Evolutionary conservation across 2,329 filamentous ascomycete genomes (phyloP), one percentile per base, ranked within the genome.

Genomic region (Hymenoscyphus albidus): DNA sequence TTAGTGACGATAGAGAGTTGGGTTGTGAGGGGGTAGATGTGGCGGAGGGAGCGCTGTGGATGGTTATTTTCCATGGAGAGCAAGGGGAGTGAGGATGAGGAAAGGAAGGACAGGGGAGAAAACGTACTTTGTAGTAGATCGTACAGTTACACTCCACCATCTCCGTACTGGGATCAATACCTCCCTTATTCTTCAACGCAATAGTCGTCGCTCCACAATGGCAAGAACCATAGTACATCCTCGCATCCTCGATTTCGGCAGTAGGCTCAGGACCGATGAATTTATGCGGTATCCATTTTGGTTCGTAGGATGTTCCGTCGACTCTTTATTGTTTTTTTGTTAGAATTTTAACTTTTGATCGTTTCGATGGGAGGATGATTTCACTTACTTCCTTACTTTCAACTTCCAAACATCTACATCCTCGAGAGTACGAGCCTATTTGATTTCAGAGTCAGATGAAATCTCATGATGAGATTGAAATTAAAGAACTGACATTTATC

Each of bases 401-500:
- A 72, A 44, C 39, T 65, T 58, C 56, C 58, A 65, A 48, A 70
- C 62, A 58, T 71, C 69, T 1, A 70, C 5, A 44, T 68, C 70
- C 31, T 65, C 54, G 3, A 73, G 55, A 16, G 62, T 64, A 32
- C 67, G 62, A 5, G 57, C 68, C 70, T 73, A 27, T 13, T 6
- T 22, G 22, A 38, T 27, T 27, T 27, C 27, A 16, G 9, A 13
- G 2, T 13, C 4, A 27, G 22, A 48, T n/a, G 16, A 35, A n/a
- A 40, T 7, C 10, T 27, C 16, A 48, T 9, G 32, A 22, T 27
- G 27, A 56, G 31, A 59, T 6, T n/a, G 42, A 40, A 2, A 54
- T 35, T 9, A 5, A 13, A 35, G 4, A 9, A 62, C 77, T 66
- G 68, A 81, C 81, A 70, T 84, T 84, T 39, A 84, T 51, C 12